A percentile compares a stretch with the other conserved stretches of the same genome.
These are phyloP conservation scores for Kalmanozyma brasiliensis DNA, from an alignment of 1,284 basidiomycete genomes.

Conservation along the genomic window DNA sequence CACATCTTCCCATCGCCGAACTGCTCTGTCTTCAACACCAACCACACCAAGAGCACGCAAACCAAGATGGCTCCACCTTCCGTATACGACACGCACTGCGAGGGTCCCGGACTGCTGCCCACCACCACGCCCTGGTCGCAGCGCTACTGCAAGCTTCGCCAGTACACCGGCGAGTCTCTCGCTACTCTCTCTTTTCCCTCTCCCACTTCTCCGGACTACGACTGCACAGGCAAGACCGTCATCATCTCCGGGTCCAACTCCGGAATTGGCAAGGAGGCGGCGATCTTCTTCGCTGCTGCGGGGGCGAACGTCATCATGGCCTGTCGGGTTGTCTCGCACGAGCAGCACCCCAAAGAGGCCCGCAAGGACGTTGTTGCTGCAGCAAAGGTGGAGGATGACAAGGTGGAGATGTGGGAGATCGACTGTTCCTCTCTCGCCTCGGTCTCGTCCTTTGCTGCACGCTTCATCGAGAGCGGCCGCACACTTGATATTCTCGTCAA, in stretches of 20 bases:
- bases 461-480: slow-evolving; percentile 36
- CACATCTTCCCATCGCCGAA: too few species aligned
- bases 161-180: slow-evolving; percentile 28
- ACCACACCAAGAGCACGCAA: too few species aligned
- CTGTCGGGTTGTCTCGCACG: slow-evolving; percentile 54
- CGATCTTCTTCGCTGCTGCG: slow-evolving; percentile 42
- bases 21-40: too few species aligned
- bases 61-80: slow-evolving; percentile 20
- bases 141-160: slow-evolving; percentile 26
- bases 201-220: slow-evolving; percentile 14
- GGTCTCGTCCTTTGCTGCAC: slow-evolving; percentile 37
- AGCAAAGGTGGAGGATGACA: slow-evolving; percentile 13
- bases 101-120: slow-evolving; percentile 50
- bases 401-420: slow-evolving; percentile 58
- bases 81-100: slow-evolving; percentile 57
- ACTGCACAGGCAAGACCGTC: slow-evolving; percentile 52
- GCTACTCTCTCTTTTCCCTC: slow-evolving; percentile 20
- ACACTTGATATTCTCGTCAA: slow-evolving; percentile 47
- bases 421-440: slow-evolving; percentile 50
- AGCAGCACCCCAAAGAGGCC: slow-evolving; percentile 51
- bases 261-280: slow-evolving; percentile 57
- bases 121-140: slow-evolving; percentile 39
- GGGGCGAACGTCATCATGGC: slow-evolving; percentile 57
- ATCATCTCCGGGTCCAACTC: slow-evolving; percentile 55
- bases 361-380: slow-evolving; percentile 31